phyloP scores from a whole-genome alignment of 1,284 basidiomycete species.

The Pisolithus thermaeus region DNA sequence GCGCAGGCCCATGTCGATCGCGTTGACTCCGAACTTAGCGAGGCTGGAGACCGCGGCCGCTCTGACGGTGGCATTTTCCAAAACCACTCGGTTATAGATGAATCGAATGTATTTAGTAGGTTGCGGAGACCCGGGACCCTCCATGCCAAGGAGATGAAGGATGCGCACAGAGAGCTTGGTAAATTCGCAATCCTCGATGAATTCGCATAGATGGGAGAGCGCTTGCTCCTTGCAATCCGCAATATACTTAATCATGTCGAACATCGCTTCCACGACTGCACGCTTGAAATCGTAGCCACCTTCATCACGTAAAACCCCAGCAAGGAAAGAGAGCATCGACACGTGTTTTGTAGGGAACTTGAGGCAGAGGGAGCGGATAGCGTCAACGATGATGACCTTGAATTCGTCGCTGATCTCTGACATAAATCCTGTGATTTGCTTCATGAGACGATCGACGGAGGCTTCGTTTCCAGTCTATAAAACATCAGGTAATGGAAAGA shows the following conservation, averaged over 20 bases:
- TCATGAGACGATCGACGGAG: slow-evolving; percentile 98
- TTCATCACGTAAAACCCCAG: slow-evolving; percentile 91
- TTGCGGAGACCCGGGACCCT: slow-evolving; percentile 92
- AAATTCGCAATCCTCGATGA: slow-evolving; percentile 99
- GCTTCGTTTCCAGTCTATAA: slow-evolving; percentile 93
- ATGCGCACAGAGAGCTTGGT: slow-evolving; percentile 98
- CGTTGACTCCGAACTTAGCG: slow-evolving; percentile 95
- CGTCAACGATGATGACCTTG: slow-evolving; percentile 99
- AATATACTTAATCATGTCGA: slow-evolving; percentile 99
- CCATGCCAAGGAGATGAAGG: slow-evolving; percentile 90
- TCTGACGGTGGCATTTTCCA: slow-evolving; percentile 97
- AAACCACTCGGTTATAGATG: slow-evolving; percentile 98
- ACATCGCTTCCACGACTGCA: slow-evolving; percentile 98
- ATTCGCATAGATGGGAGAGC: slow-evolving; percentile 98
- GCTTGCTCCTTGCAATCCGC: slow-evolving; percentile 94
- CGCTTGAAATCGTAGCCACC: slow-evolving; percentile 99
- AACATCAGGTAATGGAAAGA: slow-evolving; percentile 8
- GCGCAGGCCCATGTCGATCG: slow-evolving; percentile 72
- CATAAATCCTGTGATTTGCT: slow-evolving; percentile 99
- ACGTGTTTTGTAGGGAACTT: slow-evolving; percentile 98
- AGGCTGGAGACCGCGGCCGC: slow-evolving; percentile 94
- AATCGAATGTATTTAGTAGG: slow-evolving; percentile 99
- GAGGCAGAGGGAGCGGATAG: slow-evolving; percentile 95
- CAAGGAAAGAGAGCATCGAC: slow-evolving; percentile 92
- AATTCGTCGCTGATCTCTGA: slow-evolving; percentile 99